These are phyloP conservation scores for Lachnellula hyalina DNA, from an alignment of 2,329 filamentous ascomycete species.

Conservation along the genomic window DNA sequence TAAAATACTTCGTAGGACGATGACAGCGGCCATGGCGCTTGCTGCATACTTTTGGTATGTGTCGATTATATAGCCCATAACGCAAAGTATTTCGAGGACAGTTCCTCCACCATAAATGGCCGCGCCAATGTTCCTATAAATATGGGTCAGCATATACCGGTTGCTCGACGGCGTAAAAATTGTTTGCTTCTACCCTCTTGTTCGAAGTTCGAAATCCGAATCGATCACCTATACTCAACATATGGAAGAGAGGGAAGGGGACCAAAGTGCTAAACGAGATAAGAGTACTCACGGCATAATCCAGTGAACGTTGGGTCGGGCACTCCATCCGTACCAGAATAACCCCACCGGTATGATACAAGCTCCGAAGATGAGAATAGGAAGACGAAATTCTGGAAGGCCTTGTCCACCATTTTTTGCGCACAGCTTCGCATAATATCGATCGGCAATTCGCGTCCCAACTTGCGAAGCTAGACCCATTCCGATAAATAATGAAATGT, in stretches of 20 bases:
- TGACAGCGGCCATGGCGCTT: neutral
- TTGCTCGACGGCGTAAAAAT: neutral
- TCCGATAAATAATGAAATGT: conserved; percentile 34
- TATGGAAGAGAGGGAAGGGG: too few species aligned
- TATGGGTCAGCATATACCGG: neutral
- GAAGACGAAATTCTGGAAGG: conserved; percentile 30
- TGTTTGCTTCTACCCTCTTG: too few species aligned
- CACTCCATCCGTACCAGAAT: conserved; percentile 55
- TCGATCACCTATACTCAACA: too few species aligned
- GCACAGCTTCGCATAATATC: conserved; percentile 14
- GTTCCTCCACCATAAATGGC: neutral
- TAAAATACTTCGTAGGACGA: neutral
- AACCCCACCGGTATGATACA: conserved; percentile 48
- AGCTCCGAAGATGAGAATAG: conserved; percentile 43
- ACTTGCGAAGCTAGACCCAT: conserved; percentile 21
- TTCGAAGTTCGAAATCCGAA: too few species aligned
- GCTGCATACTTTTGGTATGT: neutral
- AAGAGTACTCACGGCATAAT: conserved; percentile 38
- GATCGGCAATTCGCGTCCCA: conserved; percentile 29
- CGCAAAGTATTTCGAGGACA: neutral
- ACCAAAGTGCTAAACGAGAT: too few species aligned
- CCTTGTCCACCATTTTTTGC: conserved; percentile 10
- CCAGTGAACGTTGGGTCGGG: conserved; percentile 49
- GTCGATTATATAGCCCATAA: neutral
- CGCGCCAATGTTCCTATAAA: neutral